Percentiles rank a stretch among this genome's conserved stretches.
Evolutionary conservation across 139 green algal genomes (phyloP).

Genomic region (Trebouxia sp.): DNA sequence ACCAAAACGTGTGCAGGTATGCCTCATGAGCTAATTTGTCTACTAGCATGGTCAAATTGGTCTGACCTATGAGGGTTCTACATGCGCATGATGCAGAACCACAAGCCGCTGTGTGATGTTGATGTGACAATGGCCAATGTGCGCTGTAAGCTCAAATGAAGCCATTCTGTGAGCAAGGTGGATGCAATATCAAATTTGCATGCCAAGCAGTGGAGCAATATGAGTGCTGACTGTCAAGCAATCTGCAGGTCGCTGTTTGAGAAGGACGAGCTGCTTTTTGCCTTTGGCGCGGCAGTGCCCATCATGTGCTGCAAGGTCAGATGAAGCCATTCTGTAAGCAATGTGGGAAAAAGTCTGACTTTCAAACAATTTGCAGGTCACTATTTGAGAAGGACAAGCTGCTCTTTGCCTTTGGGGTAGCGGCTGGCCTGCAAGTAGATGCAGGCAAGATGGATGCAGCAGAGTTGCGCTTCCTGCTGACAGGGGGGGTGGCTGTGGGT

Average conservation of each 20-base stretch:
- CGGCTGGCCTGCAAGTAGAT: conserved; percentile 43
- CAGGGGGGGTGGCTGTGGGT: conserved; percentile 54
- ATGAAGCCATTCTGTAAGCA: no score
- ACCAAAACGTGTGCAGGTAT: conserved; percentile 75
- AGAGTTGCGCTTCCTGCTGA: conserved; percentile 82
- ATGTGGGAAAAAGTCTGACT: not conserved
- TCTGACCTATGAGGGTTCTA: not conserved
- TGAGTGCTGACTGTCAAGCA: not conserved
- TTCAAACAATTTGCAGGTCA: conserved; percentile 29
- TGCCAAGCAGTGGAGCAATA: not conserved
- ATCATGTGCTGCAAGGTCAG: conserved; percentile 32
- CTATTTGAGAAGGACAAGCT: conserved; percentile 82
- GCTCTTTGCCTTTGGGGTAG: conserved; percentile 78
- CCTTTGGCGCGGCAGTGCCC: conserved; percentile 73
- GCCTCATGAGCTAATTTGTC: not conserved
- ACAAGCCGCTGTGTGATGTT: not conserved
- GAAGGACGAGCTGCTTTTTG: conserved; percentile 76
- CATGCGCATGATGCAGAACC: not conserved
- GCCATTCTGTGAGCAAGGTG: not conserved
- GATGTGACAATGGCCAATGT: not conserved
- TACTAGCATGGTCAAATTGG: not conserved
- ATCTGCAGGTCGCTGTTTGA: conserved; percentile 69
- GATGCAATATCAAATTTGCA: not conserved
- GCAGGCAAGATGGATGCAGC: conserved; percentile 9
- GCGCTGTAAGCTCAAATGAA: not conserved